phyloP scores from a whole-genome alignment of 768 basidiomycete species.

The Piloderma croceum region DNA sequence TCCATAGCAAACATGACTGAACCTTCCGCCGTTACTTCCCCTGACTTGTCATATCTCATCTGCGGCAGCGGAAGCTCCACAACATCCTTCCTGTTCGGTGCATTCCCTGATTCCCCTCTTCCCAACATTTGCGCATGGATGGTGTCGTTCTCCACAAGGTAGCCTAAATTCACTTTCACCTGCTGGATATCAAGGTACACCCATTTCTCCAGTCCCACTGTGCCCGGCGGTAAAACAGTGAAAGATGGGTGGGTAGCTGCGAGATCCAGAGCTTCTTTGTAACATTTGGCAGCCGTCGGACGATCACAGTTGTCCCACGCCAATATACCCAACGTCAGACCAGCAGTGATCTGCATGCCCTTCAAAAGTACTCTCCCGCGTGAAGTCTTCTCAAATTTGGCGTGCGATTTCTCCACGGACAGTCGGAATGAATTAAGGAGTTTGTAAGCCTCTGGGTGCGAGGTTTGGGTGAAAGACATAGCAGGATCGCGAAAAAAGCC shows the following conservation, averaged over 20 bases:
- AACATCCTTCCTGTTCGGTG: constrained; percentile 17
- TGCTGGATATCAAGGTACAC: constrained; percentile 18
- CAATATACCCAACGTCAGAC: constrained; percentile 24
- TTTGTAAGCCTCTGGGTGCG: constrained; percentile 26
- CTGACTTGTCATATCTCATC: too few relatives aligned
- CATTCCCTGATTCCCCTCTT: constrained; percentile 5
- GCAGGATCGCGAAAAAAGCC: constrained; percentile 23
- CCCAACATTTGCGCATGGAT: constrained; percentile 13
- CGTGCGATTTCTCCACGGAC: constrained; percentile 10
- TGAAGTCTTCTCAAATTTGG: constrained; percentile 17
- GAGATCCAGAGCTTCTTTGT: constrained; percentile 26
- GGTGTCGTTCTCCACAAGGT: constrained; percentile 21
- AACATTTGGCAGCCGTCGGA: constrained; percentile 27
- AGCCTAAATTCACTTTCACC: constrained; percentile 19
- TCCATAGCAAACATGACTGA: constrained; percentile 24
- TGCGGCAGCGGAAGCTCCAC: constrained; percentile 13
- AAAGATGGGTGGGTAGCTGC: constrained; percentile 22
- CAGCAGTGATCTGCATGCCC: constrained; percentile 26
- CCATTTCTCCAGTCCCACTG: constrained; percentile 19
- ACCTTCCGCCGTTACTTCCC: constrained; percentile 14
- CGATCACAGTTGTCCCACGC: constrained; percentile 30
- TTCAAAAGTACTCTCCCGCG: constrained; percentile 25
- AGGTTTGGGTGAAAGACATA: constrained; percentile 17
- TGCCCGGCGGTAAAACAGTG: constrained; percentile 6
- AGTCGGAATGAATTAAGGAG: constrained; percentile 26